Conservation (phyloP, 306 rosid genomes). For the Hylodesmum podocarpum region DNA sequence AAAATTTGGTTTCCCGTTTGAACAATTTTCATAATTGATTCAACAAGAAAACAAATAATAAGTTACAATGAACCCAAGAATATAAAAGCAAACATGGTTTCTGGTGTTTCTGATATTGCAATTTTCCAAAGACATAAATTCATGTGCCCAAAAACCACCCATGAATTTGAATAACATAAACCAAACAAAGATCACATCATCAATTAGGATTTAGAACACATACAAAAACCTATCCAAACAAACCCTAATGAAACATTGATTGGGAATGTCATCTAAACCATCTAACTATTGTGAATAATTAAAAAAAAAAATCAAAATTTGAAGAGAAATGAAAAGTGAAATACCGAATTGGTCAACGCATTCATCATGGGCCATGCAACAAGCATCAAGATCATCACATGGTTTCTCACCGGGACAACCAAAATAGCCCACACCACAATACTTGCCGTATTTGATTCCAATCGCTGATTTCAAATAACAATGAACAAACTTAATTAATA, state of each 20-base stretch:
- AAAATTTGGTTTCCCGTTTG: not conserved
- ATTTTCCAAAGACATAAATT: not conserved
- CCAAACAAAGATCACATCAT: not conserved
- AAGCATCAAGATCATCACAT: slow-evolving; percentile 87
- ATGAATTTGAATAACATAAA: not conserved
- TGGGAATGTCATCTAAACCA: too few relatives aligned
- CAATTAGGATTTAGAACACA: not conserved
- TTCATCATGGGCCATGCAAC: slow-evolving; percentile 83
- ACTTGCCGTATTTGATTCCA: slow-evolving; percentile 81
- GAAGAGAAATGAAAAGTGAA: not conserved
- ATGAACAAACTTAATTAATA: not conserved
- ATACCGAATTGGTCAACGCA: slow-evolving; percentile 68
- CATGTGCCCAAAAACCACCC: too few relatives aligned
- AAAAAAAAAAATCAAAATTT: not conserved
- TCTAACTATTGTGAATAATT: too few relatives aligned
- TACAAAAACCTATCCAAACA: too few relatives aligned
- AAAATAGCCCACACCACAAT: slow-evolving; percentile 77
- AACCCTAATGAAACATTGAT: not conserved
- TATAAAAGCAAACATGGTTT: not conserved
- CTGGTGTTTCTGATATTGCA: not conserved
- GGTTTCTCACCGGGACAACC: slow-evolving; percentile 89
- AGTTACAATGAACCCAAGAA: not conserved
- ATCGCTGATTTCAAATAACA: slow-evolving; percentile 37
- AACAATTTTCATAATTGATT: slow-evolving; percentile 11
- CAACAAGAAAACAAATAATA: not conserved